Base-by-base conservation (phyloP, 148 eudicot species). In the Rhododendron simsii region DNA sequence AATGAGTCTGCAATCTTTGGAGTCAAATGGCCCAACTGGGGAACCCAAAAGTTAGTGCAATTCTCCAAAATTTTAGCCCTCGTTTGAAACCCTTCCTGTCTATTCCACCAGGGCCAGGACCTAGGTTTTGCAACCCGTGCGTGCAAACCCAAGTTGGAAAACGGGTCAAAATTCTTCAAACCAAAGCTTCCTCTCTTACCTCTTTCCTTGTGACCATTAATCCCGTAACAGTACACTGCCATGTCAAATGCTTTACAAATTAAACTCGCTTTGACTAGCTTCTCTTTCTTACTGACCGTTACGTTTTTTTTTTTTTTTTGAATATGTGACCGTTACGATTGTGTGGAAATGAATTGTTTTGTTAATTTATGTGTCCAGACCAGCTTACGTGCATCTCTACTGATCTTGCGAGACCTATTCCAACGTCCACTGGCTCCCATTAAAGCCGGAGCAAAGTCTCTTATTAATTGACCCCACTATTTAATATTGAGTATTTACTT, bases 71-170 rank as follows among this genome's bases (percentile, higher is more conserved):
- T 41, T 81, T 53, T 85, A n/a, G 86, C 88, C 93, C 93, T 92
- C 95, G 92, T 89, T 91, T 89, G 79, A 41, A 90, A 76, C 89
- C 90, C 80, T 77, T 85, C 84, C 87, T 91, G 93, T 92, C 92
- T 91, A 87, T 85, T 87, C 69, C 44, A 41, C 44, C 44, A 41
- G 44, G 44, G 44, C 44, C 88, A 86, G 85, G 87, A 81, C 93
- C 89, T 91, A 48, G 93, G 93, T 51, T 89, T 92, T 90, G 89
- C 89, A 89, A 88, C 89, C 93, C 96, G 90, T 83, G 88, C 96
- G 93, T 94, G 95, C 91, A 88, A 86, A 90, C 90, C 15, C 83
- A 81, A 86, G 86, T 61, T 21, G 33, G 53, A 61, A 77, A 84
- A 76, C 50, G 65, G 87, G 88, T 90, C 88, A 88, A 90, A 89